Conservation (phyloP, 257 asterid genomes). For the Nicotiana tomentosiformis region DNA sequence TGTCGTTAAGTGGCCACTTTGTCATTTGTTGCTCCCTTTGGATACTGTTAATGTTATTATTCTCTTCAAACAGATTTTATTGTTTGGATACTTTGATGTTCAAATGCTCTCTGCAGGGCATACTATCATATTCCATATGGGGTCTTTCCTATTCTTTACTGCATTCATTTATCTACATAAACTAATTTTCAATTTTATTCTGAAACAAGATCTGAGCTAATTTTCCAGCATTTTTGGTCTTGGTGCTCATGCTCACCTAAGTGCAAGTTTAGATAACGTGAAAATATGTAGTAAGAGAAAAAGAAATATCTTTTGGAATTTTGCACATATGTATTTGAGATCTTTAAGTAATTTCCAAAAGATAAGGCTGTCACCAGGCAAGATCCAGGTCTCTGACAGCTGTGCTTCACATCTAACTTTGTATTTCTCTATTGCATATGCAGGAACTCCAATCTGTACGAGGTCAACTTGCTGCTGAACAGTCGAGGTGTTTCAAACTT, state of each 20-base stretch:
- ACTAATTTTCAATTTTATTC: too few species aligned
- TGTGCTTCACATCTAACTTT: too few species aligned
- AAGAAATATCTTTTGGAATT: neutral
- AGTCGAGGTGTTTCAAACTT: slow-evolving; percentile 95
- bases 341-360: neutral
- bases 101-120: neutral
- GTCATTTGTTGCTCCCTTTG: neutral
- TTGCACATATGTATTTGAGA: neutral
- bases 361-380: neutral
- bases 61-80: too few species aligned
- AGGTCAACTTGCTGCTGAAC: slow-evolving; percentile 93
- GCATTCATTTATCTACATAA: too few species aligned
- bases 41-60: neutral
- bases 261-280: neutral
- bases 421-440: neutral
- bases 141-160: too few species aligned
- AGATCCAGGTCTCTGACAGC: neutral
- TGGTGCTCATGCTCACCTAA: neutral
- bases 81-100: neutral
- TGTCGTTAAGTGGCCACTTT: neutral
- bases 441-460: slow-evolving; percentile 96
- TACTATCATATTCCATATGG: too few species aligned
- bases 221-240: too few species aligned
- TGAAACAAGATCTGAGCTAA: too few species aligned
- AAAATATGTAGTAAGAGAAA: neutral